These are phyloP conservation scores for Sugiyamaella boreocaroliniensis DNA, from an alignment of 805 yeast genomes.

Conservation along the genomic window DNA sequence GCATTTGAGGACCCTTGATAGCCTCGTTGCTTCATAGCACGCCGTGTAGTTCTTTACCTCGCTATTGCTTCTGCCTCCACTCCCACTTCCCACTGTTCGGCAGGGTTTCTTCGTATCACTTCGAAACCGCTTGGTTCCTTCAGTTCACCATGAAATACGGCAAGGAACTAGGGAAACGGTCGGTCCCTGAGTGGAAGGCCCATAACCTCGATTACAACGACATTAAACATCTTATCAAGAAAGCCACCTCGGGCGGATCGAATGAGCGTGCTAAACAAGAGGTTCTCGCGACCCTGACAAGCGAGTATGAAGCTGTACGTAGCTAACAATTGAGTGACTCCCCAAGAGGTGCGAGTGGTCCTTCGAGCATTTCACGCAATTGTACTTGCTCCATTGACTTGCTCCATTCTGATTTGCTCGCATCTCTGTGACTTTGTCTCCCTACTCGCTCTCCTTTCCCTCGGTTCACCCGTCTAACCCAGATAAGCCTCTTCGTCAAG, in stretches of 20 bases:
- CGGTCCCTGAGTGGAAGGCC: slow-evolving; percentile 83
- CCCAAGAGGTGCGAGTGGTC: no score
- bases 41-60: no score
- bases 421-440: no score
- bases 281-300: slow-evolving; percentile 1
- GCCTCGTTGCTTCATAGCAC: not conserved
- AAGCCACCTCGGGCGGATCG: slow-evolving; percentile 40
- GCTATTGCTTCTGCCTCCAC: no score
- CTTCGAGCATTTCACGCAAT: no score
- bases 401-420: no score
- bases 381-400: no score
- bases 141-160: slow-evolving; percentile 71
- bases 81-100: no score
- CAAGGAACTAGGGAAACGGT: slow-evolving; percentile 59
- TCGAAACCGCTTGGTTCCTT: no score
- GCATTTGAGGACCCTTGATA: no score
- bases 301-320: slow-evolving; percentile 3
- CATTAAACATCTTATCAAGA: slow-evolving; percentile 57
- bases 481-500: slow-evolving; percentile 47
- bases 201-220: slow-evolving; percentile 81
- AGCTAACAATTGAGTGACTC: not conserved
- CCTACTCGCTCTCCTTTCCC: not conserved
- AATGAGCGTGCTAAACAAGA: not conserved
- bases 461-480: not conserved
- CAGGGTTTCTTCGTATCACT: not conserved